These are phyloP conservation scores for Sungouiella thailandica DNA, from an alignment of 805 yeast species.

Conservation along the genomic window DNA sequence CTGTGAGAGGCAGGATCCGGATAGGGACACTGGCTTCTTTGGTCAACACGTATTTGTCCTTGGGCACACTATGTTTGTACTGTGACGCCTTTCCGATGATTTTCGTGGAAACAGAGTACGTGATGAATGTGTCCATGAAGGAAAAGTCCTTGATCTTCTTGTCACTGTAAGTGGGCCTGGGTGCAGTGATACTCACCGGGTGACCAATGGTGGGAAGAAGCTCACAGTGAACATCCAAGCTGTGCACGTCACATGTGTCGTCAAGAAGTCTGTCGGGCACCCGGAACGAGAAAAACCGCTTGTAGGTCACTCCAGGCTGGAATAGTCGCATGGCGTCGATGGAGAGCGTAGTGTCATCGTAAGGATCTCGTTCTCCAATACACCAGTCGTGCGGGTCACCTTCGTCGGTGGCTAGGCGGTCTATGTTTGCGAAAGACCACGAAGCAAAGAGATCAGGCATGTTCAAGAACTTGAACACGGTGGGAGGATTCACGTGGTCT, in stretches of 20 bases:
- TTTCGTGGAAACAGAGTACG: slow-evolving; percentile 35
- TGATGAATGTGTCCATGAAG: slow-evolving; percentile 27
- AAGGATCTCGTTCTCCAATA: slow-evolving; percentile 24
- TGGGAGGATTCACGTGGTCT: slow-evolving; percentile 19
- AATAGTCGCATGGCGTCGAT: slow-evolving; percentile 28
- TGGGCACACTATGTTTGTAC: too few species aligned
- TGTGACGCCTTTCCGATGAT: slow-evolving; percentile 40
- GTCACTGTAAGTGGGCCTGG: slow-evolving; percentile 11
- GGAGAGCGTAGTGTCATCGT: slow-evolving; percentile 14
- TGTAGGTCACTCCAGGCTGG: slow-evolving; percentile 20
- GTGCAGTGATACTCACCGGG: background rate
- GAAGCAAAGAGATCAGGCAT: slow-evolving; percentile 28
- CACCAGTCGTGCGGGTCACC: slow-evolving; percentile 39
- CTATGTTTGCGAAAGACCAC: slow-evolving; percentile 24
- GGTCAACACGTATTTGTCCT: slow-evolving; percentile 31
- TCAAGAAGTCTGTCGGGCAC: slow-evolving; percentile 34
- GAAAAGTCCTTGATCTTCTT: slow-evolving; percentile 26
- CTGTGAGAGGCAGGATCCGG: slow-evolving; percentile 34
- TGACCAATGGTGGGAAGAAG: slow-evolving; percentile 34
- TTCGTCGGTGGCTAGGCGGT: slow-evolving; percentile 4
- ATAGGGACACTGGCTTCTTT: slow-evolving; percentile 34
- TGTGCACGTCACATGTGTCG: slow-evolving; percentile 31
- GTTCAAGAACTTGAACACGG: slow-evolving; percentile 25
- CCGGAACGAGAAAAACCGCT: slow-evolving; percentile 38
- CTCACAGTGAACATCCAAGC: slow-evolving; percentile 25